Evolutionary conservation across 2,329 filamentous ascomycete genomes (phyloP).

Genomic region (Sclerotinia trifoliorum): DNA sequence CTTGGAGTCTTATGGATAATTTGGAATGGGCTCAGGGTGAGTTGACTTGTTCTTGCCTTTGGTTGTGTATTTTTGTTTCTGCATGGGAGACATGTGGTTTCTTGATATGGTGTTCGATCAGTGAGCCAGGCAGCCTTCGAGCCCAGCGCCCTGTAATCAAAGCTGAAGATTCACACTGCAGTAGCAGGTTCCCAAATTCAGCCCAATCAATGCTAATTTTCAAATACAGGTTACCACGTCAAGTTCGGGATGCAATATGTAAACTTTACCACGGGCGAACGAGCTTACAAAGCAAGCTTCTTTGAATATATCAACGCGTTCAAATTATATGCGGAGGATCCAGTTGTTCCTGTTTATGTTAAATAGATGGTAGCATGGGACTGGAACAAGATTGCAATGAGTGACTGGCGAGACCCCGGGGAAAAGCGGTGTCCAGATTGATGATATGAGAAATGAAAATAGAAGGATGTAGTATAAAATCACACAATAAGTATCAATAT

Average conservation of each 20-base stretch:
- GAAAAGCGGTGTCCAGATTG: neutral
- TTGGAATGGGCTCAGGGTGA: conserved; percentile 44
- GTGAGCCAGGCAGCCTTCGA: too few species aligned
- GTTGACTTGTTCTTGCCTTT: neutral
- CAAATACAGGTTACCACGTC: conserved; percentile 25
- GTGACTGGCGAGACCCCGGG: neutral
- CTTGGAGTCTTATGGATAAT: conserved; percentile 78
- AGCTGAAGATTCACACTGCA: too few species aligned
- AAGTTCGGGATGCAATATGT: conserved; percentile 41
- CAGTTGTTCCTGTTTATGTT: conserved; percentile 33
- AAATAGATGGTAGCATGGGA: neutral
- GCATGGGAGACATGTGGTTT: neutral
- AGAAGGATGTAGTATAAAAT: too few species aligned
- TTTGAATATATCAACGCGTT: conserved; percentile 38
- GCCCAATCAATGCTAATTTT: neutral
- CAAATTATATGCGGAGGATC: conserved; percentile 34
- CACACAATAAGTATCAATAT: too few species aligned
- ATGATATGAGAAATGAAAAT: neutral
- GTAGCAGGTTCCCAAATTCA: too few species aligned
- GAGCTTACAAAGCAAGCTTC: conserved; percentile 35
- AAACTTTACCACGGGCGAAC: conserved; percentile 42
- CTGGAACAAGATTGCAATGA: neutral
- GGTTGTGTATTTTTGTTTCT: neutral
- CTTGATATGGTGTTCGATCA: too few species aligned
- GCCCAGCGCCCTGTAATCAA: too few species aligned